Percentiles rank a stretch among this genome's conserved stretches.
phyloP scores from a whole-genome alignment of 2,329 filamentous ascomycete species.

The Byssochlamys sp. region DNA sequence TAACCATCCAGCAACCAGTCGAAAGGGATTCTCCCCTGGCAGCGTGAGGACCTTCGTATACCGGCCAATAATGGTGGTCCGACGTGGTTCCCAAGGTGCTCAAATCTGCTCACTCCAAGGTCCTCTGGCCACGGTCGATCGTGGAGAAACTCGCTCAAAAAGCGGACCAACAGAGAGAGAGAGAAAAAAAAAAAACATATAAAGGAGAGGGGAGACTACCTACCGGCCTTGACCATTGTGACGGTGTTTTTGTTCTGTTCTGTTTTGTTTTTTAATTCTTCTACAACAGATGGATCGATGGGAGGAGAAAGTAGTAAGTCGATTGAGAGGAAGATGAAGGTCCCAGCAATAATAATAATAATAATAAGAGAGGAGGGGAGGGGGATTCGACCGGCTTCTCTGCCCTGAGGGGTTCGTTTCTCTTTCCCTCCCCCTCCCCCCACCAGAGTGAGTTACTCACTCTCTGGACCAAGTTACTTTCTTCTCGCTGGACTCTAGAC shows the following conservation, averaged over 20 bases:
- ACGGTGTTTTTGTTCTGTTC: conserved; percentile 39
- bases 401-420: not conserved
- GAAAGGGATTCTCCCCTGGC: not conserved
- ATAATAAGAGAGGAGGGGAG: conserved; percentile 11
- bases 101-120: conserved; percentile 34
- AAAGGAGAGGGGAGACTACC: conserved; percentile 31
- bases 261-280: conserved; percentile 5
- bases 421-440: not conserved
- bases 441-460: too few relatives aligned
- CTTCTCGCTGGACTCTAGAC: too few relatives aligned
- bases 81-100: conserved; percentile 28
- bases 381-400: conserved; percentile 3
- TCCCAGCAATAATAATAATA: conserved; percentile 1
- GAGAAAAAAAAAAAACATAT: conserved; percentile 5
- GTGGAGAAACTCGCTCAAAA: conserved; percentile 11
- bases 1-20: not conserved
- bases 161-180: conserved; percentile 3
- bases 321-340: conserved; percentile 2
- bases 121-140: conserved; percentile 22
- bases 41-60: not conserved
- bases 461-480: not conserved
- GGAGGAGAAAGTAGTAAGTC: conserved; percentile 1
- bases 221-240: conserved; percentile 99
- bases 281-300: conserved; percentile 6
- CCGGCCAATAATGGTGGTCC: conserved; percentile 1